Evolutionary conservation across 208 protist genomes (phyloP).

Genomic region (Trypanosomatidae sp.): DNA sequence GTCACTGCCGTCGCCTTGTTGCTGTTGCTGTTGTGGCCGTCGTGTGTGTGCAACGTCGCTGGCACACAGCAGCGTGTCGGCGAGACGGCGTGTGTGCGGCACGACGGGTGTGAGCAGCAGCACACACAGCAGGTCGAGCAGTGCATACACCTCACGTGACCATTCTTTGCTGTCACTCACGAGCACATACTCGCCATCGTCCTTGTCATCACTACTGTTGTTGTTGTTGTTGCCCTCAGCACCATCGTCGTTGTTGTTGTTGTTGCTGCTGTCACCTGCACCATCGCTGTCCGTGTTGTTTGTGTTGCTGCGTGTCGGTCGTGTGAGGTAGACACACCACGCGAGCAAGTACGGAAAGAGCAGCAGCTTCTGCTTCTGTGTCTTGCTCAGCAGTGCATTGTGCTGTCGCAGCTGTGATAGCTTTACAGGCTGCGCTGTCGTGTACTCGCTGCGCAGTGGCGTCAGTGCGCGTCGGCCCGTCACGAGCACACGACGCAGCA

Average conservation of each 20-base stretch:
- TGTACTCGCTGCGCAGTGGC: slow-evolving; percentile 49
- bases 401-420: slow-evolving; percentile 32
- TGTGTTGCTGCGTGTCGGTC: slow-evolving; percentile 3
- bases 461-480: slow-evolving; percentile 36
- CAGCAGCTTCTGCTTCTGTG: slow-evolving; percentile 71
- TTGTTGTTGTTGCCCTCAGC: not conserved
- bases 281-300: slow-evolving; percentile 3
- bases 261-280: not conserved
- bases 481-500: no score
- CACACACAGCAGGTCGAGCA: slow-evolving; percentile 59
- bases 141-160: slow-evolving; percentile 26
- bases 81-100: slow-evolving; percentile 16
- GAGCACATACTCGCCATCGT: not conserved
- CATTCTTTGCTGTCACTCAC: slow-evolving; percentile 13
- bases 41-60: slow-evolving; percentile 1
- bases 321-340: slow-evolving; percentile 51
- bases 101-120: slow-evolving; percentile 47
- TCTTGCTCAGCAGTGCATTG: slow-evolving; percentile 43
- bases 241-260: not conserved
- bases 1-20: not conserved
- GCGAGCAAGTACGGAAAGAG: slow-evolving; percentile 65
- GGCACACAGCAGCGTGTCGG: slow-evolving; percentile 53
- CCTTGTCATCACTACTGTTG: not conserved
- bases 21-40: not conserved
- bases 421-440: slow-evolving; percentile 31